Evolutionary conservation across 768 basidiomycete genomes (phyloP), one percentile per base, ranked within the genome.

Genomic region (Obba rivulosa): DNA sequence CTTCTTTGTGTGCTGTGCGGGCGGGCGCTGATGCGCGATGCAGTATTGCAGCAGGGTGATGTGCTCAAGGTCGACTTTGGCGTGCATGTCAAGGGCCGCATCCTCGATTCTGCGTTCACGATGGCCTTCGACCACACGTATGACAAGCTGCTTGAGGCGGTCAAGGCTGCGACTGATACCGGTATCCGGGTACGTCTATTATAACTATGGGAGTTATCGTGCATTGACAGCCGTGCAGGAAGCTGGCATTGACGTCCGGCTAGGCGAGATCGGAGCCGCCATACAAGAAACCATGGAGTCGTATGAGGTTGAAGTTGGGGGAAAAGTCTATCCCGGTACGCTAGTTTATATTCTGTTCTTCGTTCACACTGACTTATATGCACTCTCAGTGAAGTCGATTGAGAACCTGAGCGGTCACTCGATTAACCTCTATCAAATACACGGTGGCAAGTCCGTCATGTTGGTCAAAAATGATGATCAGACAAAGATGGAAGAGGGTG

Each of bases 241-340:
- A 77, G 88, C 95, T 4, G 96, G 96, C 3, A 97, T 99, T 56
- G 96, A 98, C 60, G 89, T 88, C 0, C 80, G 94, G 44, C 76
- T 98, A 44, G 93, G 92, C 46, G 95, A 98, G 63, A 76, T 99
- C 25, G 96, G 84, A 2, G 92, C 82, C 0, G 78, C 79, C 43
- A 94, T 98, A 46, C 95, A 99, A 66, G 96, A 99, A 64, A 94
- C 92, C 2, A 99, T 99, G 96, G 93, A 97, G 62, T 92, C 89
- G 1, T 97, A 97, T 60, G 96, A 98, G 63, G 95, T 99, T 10
- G 91, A 92, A 59, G 80, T 94, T n/a, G 78, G 79, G 13, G 85
- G 90, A 20, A 91, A 92, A 59, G 75, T 84, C 8, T 74, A 83
- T 55, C 92, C 86, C 43, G 91, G 92, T 92, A 21, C 34, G 65